A percentile compares a stretch with the other conserved stretches of the same genome.
These are phyloP conservation scores for Mortierella sp. DNA, from an alignment of 371 early-diverging fungal genomes.

Conservation along the genomic window DNA sequence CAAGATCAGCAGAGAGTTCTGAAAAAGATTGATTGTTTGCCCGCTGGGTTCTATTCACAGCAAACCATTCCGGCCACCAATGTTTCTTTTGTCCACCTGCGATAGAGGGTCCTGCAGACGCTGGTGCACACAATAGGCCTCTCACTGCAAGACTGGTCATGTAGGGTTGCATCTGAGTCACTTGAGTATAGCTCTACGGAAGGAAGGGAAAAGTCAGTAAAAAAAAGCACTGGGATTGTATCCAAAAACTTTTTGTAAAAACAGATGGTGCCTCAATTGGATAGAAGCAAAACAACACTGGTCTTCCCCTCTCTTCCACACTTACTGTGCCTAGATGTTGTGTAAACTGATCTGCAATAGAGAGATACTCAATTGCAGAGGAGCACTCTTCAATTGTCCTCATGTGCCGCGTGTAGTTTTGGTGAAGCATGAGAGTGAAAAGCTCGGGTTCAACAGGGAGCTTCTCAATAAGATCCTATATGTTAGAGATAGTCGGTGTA, in stretches of 20 bases:
- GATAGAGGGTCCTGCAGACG: slow-evolving; percentile 10
- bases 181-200: slow-evolving; percentile 14
- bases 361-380: slow-evolving; percentile 37
- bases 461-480: slow-evolving; percentile 57
- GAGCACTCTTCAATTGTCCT: slow-evolving; percentile 26
- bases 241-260: background rate
- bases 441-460: slow-evolving; percentile 56
- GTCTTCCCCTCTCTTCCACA: background rate
- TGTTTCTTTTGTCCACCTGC: slow-evolving; percentile 25
- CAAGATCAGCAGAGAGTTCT: slow-evolving; percentile 28
- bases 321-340: slow-evolving; percentile 1
- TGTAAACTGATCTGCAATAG: slow-evolving; percentile 33
- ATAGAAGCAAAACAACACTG: background rate
- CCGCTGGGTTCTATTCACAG: slow-evolving; percentile 28
- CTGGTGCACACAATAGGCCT: slow-evolving; percentile 38
- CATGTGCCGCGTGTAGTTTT: slow-evolving; percentile 57
- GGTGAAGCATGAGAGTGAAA: slow-evolving; percentile 58
- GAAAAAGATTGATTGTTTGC: slow-evolving; percentile 35
- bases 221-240: too few relatives aligned
- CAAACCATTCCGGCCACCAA: slow-evolving; percentile 46
- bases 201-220: background rate
- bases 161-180: slow-evolving; percentile 46
- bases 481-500: background rate
- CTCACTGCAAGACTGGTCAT: slow-evolving; percentile 38
- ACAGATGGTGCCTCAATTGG: background rate